These are phyloP conservation scores for Silene uniflora DNA, from an alignment of 148 eudicot species.

Conservation along the genomic window DNA sequence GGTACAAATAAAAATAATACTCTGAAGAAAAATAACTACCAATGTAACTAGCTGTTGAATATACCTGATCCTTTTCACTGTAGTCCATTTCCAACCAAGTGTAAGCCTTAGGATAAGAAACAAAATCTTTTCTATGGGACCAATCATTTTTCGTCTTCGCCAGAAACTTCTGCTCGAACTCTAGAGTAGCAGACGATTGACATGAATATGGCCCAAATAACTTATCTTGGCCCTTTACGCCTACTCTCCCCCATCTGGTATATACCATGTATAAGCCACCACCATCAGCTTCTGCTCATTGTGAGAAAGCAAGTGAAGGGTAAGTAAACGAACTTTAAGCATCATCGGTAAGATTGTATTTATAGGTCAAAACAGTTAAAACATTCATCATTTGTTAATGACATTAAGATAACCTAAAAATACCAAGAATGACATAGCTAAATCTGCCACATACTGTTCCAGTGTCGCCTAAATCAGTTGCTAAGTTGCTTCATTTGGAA, in stretches of 20 bases:
- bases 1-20: neutral
- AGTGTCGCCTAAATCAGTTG: neutral
- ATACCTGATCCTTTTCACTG: slow-evolving; percentile 48
- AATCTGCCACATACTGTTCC: neutral
- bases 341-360: neutral
- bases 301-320: slow-evolving; percentile 1
- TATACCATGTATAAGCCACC: slow-evolving; percentile 72
- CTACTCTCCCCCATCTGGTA: slow-evolving; percentile 98
- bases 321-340: neutral
- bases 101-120: slow-evolving; percentile 61
- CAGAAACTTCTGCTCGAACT: slow-evolving; percentile 68
- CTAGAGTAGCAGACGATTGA: slow-evolving; percentile 45
- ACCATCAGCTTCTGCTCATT: slow-evolving; percentile 76
- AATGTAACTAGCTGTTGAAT: neutral
- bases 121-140: slow-evolving; percentile 60
- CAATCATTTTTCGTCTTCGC: slow-evolving; percentile 81
- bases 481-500: neutral
- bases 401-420: neutral
- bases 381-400: neutral
- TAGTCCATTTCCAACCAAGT: slow-evolving; percentile 99
- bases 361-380: neutral
- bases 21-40: neutral
- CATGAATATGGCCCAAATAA: slow-evolving; percentile 76
- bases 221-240: slow-evolving; percentile 89
- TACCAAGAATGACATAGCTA: neutral